A percentile compares a stretch with the other conserved stretches of the same genome.
phyloP scores from a whole-genome alignment of 352 stramenopile genomes.

The Phytopythium mirpurense region DNA sequence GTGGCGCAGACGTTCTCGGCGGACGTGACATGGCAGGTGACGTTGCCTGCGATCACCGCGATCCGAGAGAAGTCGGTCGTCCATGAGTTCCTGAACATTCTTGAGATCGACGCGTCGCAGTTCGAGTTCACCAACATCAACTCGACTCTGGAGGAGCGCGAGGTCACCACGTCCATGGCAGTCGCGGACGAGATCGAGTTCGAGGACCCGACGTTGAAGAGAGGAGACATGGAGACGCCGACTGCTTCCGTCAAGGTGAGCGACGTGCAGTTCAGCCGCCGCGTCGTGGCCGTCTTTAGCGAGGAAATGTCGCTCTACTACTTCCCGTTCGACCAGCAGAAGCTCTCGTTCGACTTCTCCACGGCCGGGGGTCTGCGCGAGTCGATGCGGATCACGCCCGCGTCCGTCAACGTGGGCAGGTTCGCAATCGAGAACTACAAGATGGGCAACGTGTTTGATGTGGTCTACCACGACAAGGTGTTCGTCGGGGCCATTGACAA shows the following conservation, averaged over 20 bases:
- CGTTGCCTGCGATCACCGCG: constrained; percentile 30
- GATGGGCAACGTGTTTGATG: constrained; percentile 48
- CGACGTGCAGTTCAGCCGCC: constrained; percentile 34
- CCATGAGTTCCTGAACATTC: constrained; percentile 28
- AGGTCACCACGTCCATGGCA: constrained; percentile 13
- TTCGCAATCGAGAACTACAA: constrained; percentile 50
- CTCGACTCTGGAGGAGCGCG: constrained; percentile 21
- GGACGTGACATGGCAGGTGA: constrained; percentile 42
- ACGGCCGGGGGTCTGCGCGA: constrained; percentile 22
- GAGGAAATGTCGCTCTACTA: constrained; percentile 52
- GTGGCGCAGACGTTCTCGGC: constrained; percentile 36
- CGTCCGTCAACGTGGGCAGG: constrained; percentile 24
- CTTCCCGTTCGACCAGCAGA: constrained; percentile 63
- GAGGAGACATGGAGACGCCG: too few relatives aligned
- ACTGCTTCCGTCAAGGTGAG: constrained; percentile 21
- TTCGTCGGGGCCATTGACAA: constrained; percentile 39
- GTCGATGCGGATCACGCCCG: constrained; percentile 24
- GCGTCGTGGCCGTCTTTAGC: constrained; percentile 36
- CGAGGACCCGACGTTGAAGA: constrained; percentile 21
- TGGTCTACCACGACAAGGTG: constrained; percentile 45
- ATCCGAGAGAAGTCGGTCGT: constrained; percentile 33
- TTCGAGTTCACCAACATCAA: constrained; percentile 36
- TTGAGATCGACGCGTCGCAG: constrained; percentile 30
- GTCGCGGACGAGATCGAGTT: constrained; percentile 24
- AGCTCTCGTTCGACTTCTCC: constrained; percentile 43